These are phyloP conservation scores for Tolypocladium pustulatum DNA, from an alignment of 2,329 filamentous ascomycete species.

Conservation along the genomic window DNA sequence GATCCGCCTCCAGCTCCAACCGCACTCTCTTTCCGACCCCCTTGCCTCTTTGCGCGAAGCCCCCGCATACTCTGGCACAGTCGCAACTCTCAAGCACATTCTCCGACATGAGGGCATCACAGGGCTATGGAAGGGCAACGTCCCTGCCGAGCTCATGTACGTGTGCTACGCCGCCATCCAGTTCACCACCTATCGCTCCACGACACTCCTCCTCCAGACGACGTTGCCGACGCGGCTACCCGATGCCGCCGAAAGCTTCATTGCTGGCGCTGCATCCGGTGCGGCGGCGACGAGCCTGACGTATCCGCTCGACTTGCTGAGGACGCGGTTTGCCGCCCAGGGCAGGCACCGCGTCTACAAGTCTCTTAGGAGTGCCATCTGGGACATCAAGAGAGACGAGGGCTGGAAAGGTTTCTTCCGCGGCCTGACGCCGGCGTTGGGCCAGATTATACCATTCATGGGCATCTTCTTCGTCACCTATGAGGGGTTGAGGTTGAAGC, in stretches of 20 bases:
- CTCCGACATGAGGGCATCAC: constrained; percentile 71
- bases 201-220: constrained; percentile 55
- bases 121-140: constrained; percentile 93
- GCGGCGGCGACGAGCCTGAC: constrained; percentile 72
- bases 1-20: constrained; percentile 91
- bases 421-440: constrained; percentile 69
- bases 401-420: constrained; percentile 77
- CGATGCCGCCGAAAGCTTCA: constrained; percentile 63
- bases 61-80: constrained; percentile 60
- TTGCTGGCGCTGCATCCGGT: constrained; percentile 74
- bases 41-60: constrained; percentile 43
- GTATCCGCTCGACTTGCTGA: constrained; percentile 86
- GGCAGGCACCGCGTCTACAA: constrained; percentile 69
- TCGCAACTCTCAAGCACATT: constrained; percentile 68
- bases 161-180: constrained; percentile 82
- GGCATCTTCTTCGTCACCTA: constrained; percentile 90
- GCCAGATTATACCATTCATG: constrained; percentile 93
- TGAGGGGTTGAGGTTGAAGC: constrained; percentile 57
- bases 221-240: constrained; percentile 39
- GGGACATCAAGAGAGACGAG: constrained; percentile 65
- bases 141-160: constrained; percentile 91
- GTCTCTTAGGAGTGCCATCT: constrained; percentile 57
- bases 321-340: constrained; percentile 95
- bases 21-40: constrained; percentile 72
- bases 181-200: constrained; percentile 77